These are phyloP conservation scores for Globisporangium viniferum DNA, from an alignment of 352 stramenopile genomes.

Conservation along the genomic window DNA sequence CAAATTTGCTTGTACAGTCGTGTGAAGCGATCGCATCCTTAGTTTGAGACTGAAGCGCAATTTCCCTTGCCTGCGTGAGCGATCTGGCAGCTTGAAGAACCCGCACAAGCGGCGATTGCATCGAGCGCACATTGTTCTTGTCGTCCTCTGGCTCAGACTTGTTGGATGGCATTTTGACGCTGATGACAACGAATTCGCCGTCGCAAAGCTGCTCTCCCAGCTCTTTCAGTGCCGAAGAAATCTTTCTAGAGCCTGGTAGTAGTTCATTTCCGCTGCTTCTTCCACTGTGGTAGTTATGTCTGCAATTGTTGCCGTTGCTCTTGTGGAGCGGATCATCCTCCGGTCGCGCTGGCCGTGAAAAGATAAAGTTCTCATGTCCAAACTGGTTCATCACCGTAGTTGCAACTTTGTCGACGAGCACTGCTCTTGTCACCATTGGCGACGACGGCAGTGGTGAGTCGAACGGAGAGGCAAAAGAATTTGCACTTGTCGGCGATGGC, in stretches of 20 bases:
- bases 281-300: background rate
- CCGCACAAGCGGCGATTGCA: conserved; percentile 28
- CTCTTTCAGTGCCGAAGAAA: background rate
- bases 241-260: background rate
- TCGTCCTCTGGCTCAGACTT: background rate
- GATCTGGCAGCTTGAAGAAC: conserved; percentile 20
- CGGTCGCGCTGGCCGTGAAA: conserved; percentile 34
- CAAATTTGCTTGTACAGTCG: background rate
- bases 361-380: conserved; percentile 69
- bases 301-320: background rate
- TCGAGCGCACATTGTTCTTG: background rate
- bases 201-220: conserved; percentile 19
- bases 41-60: conserved; percentile 1
- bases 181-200: conserved; percentile 32
- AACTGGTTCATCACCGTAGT: conserved; percentile 45
- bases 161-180: conserved; percentile 8
- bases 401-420: conserved; percentile 12
- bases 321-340: background rate
- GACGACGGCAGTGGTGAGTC: conserved; percentile 14
- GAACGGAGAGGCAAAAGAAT: conserved; percentile 1
- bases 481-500: background rate
- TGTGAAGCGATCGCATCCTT: background rate
- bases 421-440: background rate
- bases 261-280: background rate
- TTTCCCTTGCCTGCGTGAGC: conserved; percentile 16